phyloP scores from a whole-genome alignment of 208 protist species.

The Zelonia costaricensis region DNA sequence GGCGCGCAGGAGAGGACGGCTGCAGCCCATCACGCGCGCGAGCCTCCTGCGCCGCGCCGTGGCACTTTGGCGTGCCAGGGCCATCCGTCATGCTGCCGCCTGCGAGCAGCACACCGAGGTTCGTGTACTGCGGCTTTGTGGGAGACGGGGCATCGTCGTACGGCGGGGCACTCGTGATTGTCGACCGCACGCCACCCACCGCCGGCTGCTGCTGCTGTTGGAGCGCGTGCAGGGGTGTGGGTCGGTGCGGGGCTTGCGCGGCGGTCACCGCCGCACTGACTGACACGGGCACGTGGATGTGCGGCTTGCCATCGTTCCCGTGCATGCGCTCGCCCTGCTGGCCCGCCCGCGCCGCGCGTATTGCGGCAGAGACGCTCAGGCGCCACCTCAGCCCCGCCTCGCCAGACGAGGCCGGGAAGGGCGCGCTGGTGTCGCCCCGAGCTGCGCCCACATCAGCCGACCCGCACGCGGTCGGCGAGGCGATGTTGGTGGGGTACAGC shows the following conservation, averaged over 20 bases:
- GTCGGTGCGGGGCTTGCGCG: too few species aligned
- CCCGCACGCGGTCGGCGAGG: too few species aligned
- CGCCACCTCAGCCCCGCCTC: too few species aligned
- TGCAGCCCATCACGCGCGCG: not conserved
- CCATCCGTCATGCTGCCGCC: not conserved
- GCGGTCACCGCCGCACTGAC: too few species aligned
- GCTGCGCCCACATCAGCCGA: too few species aligned
- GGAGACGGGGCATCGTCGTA: not conserved
- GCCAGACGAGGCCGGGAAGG: too few species aligned
- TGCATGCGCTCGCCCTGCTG: slow-evolving; percentile 34
- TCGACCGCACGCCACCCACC: not conserved
- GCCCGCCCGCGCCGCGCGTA: slow-evolving; percentile 29
- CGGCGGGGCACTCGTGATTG: not conserved
- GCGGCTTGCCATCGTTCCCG: slow-evolving; percentile 29
- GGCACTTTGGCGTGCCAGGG: not conserved
- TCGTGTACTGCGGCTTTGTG: slow-evolving; percentile 9
- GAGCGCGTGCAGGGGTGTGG: too few species aligned
- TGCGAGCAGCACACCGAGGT: slow-evolving; percentile 3
- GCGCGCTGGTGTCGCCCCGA: too few species aligned
- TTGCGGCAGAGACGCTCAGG: slow-evolving; percentile 36
- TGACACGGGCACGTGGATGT: slow-evolving; percentile 18
- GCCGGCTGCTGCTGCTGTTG: not conserved
- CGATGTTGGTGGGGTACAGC: too few species aligned
- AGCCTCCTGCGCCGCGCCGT: too few species aligned
- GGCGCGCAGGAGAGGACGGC: not conserved